These are phyloP conservation scores for Spergularia azorica DNA, from an alignment of 179 eudicot species.

Conservation along the genomic window DNA sequence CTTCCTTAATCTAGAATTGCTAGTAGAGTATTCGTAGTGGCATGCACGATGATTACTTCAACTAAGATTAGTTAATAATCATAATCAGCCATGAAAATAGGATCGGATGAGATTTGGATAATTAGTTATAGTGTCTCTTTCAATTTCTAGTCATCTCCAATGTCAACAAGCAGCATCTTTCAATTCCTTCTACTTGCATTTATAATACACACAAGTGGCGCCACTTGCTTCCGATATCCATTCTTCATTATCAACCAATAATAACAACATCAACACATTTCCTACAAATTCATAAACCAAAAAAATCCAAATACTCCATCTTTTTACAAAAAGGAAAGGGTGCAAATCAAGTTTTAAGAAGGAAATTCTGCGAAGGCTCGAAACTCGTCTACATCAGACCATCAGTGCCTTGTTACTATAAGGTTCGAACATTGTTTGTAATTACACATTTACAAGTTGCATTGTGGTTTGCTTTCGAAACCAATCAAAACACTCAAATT, in stretches of 20 bases:
- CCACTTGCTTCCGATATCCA: conserved; percentile 21
- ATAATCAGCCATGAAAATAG: conserved; percentile 3
- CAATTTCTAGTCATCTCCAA: background rate
- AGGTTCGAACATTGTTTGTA: no score
- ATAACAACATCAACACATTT: background rate
- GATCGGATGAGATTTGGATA: conserved; percentile 15
- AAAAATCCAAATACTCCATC: background rate
- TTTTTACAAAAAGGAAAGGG: no score
- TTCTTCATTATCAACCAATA: conserved; percentile 9
- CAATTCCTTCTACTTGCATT: background rate
- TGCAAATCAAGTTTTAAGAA: no score
- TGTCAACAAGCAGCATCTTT: background rate
- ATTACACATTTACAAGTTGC: no score
- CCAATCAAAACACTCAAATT: background rate
- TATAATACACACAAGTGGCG: background rate
- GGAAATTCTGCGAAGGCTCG: no score
- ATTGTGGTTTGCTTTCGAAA: background rate
- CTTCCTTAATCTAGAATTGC: no score
- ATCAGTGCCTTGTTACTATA: no score
- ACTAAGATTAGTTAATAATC: background rate
- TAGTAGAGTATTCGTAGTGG: background rate
- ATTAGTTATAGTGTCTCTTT: conserved; percentile 17
- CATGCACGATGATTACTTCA: background rate
- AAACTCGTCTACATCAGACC: no score
- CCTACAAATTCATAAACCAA: background rate